Conservation (phyloP, 371 early-diverging fungal species). For the Saksenaea vasiformis region DNA sequence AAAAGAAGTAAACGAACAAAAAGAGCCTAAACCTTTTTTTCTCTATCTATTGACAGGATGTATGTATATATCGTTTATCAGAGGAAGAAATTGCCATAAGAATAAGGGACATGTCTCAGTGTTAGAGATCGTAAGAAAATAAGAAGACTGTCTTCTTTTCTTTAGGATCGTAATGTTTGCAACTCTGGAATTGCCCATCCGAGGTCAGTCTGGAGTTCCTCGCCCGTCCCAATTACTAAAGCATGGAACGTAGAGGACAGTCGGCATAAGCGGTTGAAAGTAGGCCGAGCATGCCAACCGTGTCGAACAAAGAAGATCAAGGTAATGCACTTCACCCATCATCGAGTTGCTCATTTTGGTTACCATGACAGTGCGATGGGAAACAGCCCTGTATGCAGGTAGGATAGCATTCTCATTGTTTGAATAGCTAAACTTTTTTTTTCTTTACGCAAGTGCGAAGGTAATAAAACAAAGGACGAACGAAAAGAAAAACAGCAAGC, state of each 20-base stretch:
- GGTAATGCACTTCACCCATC: slow-evolving; percentile 19
- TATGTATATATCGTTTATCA: too few species aligned
- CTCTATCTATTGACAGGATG: too few species aligned
- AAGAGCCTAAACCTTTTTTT: too few species aligned
- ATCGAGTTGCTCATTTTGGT: background rate
- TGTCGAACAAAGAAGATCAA: slow-evolving; percentile 55
- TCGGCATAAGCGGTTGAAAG: slow-evolving; percentile 48
- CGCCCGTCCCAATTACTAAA: background rate
- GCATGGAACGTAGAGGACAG: slow-evolving; percentile 34
- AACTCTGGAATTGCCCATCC: slow-evolving; percentile 44
- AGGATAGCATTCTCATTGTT: slow-evolving; percentile 10
- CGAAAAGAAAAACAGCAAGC: background rate
- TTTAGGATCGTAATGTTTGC: slow-evolving; percentile 36
- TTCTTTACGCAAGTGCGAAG: slow-evolving; percentile 42
- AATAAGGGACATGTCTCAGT: too few species aligned
- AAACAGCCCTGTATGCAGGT: slow-evolving; percentile 60
- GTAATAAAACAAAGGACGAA: slow-evolving; percentile 12
- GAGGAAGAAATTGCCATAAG: too few species aligned
- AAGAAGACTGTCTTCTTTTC: too few species aligned
- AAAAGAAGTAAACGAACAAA: too few species aligned
- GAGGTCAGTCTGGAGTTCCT: slow-evolving; percentile 25
- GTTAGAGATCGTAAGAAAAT: too few species aligned
- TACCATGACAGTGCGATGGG: slow-evolving; percentile 45
- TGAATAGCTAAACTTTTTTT: background rate
- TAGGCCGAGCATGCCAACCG: slow-evolving; percentile 51